Base-by-base conservation (phyloP, 768 basidiomycete species). In the Dendrothele bispora region DNA sequence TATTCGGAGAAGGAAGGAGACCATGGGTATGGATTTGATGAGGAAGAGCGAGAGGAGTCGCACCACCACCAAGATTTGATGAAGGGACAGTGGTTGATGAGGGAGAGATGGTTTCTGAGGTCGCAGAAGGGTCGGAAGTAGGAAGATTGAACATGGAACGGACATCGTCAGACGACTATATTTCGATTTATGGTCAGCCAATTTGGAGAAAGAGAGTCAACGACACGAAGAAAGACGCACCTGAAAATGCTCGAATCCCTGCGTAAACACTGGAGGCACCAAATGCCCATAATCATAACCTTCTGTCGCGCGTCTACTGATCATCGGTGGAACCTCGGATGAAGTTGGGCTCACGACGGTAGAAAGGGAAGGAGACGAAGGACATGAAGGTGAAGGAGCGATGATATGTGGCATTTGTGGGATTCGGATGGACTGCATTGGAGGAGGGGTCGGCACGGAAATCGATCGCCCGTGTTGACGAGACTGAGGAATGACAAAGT, bases 401-500 rank as follows among this genome's bases (percentile, higher is more conserved):
- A 89, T 76, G 53, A 75, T 79, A 20, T n/a, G n/a, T n/a, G n/a
- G n/a, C n/a, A n/a, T n/a, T n/a, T n/a, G n/a, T n/a, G 87, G 87
- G 34, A 88, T 73, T 61, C 79, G 80, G 58, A 89, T 87, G 1
- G 77, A 74, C 65, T 88, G 86, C 12, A 54, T 58, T 10, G 82
- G 83, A 2, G 85, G 85, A 3, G 85, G 85, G 8, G 84, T 86
- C 4, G 88, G 86, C 7, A 75, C 84, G 46, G 76, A 80, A 25
- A 66, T 62, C 17, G 77, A 75, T n/a, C 77, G 77, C 29, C 66
- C 66, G 37, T 68, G 53, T 18, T 50, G 77, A 73, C 46, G 79
- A 61, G 35, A 73, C 69, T 50, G 36, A 66, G 67, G 50, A 12
- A 56, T 20, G 28, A 59, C 50, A 35, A 54, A 52, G 37, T 71